A percentile compares a stretch with the other conserved stretches of the same genome.
phyloP scores from a whole-genome alignment of 495 filamentous ascomycete species.

The Cudoniella acicularis region DNA sequence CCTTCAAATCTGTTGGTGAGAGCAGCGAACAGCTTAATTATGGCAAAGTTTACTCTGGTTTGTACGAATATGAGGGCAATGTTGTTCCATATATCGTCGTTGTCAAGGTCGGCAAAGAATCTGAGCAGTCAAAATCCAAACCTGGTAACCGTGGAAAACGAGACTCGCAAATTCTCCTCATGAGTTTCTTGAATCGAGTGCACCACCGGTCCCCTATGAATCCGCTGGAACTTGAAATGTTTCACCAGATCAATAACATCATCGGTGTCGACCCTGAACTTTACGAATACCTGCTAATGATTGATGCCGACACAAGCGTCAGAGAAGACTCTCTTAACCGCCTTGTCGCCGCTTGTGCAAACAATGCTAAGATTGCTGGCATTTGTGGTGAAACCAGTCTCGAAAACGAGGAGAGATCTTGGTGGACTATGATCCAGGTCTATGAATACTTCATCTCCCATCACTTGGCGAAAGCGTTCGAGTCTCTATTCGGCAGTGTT shows the following conservation, averaged over 20 bases:
- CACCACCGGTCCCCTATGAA: conserved; percentile 92
- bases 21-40: conserved; percentile 95
- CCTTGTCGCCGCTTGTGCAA: conserved; percentile 86
- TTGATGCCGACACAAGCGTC: conserved; percentile 96
- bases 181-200: conserved; percentile 94
- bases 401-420: conserved; percentile 88
- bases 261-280: conserved; percentile 97
- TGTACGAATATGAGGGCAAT: conserved; percentile 96
- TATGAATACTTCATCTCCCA: conserved; percentile 99
- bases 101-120: conserved; percentile 96
- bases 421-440: conserved; percentile 99
- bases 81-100: conserved; percentile 95
- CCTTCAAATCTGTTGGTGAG: conserved; percentile 86
- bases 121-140: conserved; percentile 85
- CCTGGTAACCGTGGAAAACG: conserved; percentile 98
- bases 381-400: conserved; percentile 97
- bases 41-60: conserved; percentile 95
- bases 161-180: conserved; percentile 83
- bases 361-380: conserved; percentile 92
- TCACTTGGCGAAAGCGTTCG: conserved; percentile 89
- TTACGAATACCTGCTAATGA: conserved; percentile 96
- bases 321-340: conserved; percentile 88
- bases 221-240: conserved; percentile 94
- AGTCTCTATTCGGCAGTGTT: conserved; percentile 91
- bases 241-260: conserved; percentile 98